Base-by-base conservation (phyloP, 208 protist genomes). In the Leishmania tropica region DNA sequence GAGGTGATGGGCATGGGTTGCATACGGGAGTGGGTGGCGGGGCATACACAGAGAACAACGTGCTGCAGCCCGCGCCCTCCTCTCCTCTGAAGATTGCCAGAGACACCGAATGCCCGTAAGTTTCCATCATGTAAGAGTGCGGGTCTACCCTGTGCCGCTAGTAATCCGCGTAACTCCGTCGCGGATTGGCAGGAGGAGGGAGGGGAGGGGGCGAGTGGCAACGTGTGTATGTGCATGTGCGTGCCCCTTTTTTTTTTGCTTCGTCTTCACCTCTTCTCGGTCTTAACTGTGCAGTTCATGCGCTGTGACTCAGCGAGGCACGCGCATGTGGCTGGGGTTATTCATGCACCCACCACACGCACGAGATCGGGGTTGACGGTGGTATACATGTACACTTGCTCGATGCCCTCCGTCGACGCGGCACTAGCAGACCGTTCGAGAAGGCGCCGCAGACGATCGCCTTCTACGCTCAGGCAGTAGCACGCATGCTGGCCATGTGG, bases 361-460 rank as follows among this genome's bases (percentile, higher is more conserved):
- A 76, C 73, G 35, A 76, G 73, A 64, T 31, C 35, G 19, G 73
- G 73, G 51, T 76, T 47, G n/a, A 76, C 73, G 31, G 51, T 45
- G 73, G 73, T 19, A 45, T 76, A 76, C 51, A 76, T n/a, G 73
- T 47, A 76, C 31, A 76, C 73, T 42, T 62, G 42, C 53, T 76
- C 73, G 1, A 11, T 13, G 19, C 5, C 73, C 7, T 54, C 53
- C 8, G 73, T 62, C 51, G 31, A 42, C 31, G 51, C 47, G 24
- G 31, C 17, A 6, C 8, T n/a, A 62, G 40, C 51, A 76, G 73
- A 76, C 31, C 31, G 70, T 31, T 76, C 31, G 35, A 76, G 73
- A 62, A 56, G 73, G 73, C 1, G 73, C 17, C 53, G 73, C 19
- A 76, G 73, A 62, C 73, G 73, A 62, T 13, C 31, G 13, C 73